Percentiles rank a stretch among this genome's conserved stretches.
Evolutionary conservation across 495 filamentous ascomycete genomes (phyloP).

Genomic region (Choiromyces venosus): DNA sequence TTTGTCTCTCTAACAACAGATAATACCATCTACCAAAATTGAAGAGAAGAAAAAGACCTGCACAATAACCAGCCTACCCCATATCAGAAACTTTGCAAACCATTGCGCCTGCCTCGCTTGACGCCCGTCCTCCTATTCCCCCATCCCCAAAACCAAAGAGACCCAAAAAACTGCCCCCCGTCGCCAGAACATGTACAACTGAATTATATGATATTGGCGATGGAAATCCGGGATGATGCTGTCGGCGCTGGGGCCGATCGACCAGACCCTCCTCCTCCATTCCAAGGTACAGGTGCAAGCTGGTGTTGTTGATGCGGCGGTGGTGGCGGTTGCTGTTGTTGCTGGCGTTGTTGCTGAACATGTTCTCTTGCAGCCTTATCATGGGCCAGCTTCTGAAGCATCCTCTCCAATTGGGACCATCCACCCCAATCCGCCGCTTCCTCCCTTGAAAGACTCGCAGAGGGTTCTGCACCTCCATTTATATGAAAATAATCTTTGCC

Average conservation of each 20-base stretch:
- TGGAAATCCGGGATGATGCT: slow-evolving; percentile 61
- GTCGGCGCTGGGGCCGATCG: slow-evolving; percentile 45
- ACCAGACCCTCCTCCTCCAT: slow-evolving; percentile 39
- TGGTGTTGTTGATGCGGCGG: slow-evolving; percentile 43
- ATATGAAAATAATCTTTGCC: slow-evolving; percentile 36
- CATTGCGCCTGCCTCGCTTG: slow-evolving; percentile 11
- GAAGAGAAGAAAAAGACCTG: slow-evolving; percentile 9
- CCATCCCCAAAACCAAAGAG: slow-evolving; percentile 25
- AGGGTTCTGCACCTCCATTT: slow-evolving; percentile 24
- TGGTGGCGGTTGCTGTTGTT: slow-evolving; percentile 24
- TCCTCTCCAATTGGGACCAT: slow-evolving; percentile 50
- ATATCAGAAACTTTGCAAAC: slow-evolving; percentile 9
- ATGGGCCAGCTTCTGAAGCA: slow-evolving; percentile 33
- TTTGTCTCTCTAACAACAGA: neutral
- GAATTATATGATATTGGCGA: slow-evolving; percentile 68
- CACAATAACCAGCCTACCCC: slow-evolving; percentile 21
- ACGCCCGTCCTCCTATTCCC: slow-evolving; percentile 22
- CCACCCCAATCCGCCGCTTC: slow-evolving; percentile 55
- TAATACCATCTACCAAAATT: slow-evolving; percentile 6
- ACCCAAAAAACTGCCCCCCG: slow-evolving; percentile 7
- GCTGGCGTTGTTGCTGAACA: slow-evolving; percentile 30
- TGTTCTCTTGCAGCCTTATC: slow-evolving; percentile 32
- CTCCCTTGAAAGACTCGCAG: slow-evolving; percentile 46
- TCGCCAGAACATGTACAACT: slow-evolving; percentile 4
- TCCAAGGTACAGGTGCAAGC: slow-evolving; percentile 45